phyloP scores from a whole-genome alignment of 2,329 filamentous ascomycete species.

The Arthrobotrys sinensis region DNA sequence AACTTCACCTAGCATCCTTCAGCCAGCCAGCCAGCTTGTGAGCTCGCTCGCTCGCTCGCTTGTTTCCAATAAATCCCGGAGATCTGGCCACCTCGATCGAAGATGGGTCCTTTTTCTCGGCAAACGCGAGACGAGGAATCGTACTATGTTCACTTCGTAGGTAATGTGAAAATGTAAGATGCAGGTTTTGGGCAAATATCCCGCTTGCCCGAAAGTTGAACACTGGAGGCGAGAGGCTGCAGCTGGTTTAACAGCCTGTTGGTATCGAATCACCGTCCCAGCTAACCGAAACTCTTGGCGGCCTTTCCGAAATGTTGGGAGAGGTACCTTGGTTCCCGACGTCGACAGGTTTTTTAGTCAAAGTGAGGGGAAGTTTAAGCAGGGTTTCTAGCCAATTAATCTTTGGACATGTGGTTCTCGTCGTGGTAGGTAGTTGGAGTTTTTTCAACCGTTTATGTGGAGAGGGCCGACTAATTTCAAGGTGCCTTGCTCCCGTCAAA shows the following conservation, averaged over 20 bases:
- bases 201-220: conserved; percentile 59
- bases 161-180: conserved; percentile 36
- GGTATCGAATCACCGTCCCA: conserved; percentile 40
- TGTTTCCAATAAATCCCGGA: conserved; percentile 36
- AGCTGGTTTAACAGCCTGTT: conserved; percentile 26
- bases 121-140: conserved; percentile 50
- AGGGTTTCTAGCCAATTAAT: conserved; percentile 5
- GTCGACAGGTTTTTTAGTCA: not conserved
- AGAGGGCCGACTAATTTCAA: not conserved
- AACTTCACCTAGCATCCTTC: conserved; percentile 1
- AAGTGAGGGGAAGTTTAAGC: conserved; percentile 1
- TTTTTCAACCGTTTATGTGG: not conserved
- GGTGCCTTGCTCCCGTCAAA: not conserved
- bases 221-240: conserved; percentile 56
- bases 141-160: not conserved
- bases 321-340: not conserved
- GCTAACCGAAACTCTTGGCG: conserved; percentile 54
- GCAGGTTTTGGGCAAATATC: conserved; percentile 45
- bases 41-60: conserved; percentile 31
- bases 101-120: conserved; percentile 36
- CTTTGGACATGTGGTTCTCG: not conserved
- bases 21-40: conserved; percentile 7
- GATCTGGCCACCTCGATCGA: conserved; percentile 58
- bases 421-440: conserved; percentile 2
- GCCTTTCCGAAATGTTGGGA: conserved; percentile 21